Percentiles rank a stretch among this genome's conserved stretches.
These are phyloP conservation scores for Wickerhamiella musiphila DNA, from an alignment of 805 yeast species.

Conservation along the genomic window DNA sequence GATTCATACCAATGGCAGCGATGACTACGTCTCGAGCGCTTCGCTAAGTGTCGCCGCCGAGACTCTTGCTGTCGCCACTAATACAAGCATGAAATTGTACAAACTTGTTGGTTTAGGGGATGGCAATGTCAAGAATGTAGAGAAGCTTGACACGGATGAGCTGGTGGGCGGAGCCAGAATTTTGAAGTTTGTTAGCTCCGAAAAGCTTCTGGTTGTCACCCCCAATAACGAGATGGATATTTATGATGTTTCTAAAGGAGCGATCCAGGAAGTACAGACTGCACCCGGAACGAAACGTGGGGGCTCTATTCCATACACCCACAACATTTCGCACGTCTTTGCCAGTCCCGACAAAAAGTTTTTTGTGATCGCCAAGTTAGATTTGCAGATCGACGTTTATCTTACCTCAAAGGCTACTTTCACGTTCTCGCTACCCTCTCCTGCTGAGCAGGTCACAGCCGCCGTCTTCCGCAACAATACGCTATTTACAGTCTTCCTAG, in stretches of 20 bases:
- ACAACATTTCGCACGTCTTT: slow-evolving; percentile 35
- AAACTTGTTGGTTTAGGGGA: slow-evolving; percentile 34
- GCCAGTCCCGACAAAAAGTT: slow-evolving; percentile 29
- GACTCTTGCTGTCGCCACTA: slow-evolving; percentile 60
- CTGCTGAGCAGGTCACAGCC: slow-evolving; percentile 44
- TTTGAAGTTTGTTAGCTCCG: slow-evolving; percentile 10
- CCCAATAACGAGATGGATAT: slow-evolving; percentile 16
- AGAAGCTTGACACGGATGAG: slow-evolving; percentile 4
- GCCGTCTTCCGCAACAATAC: slow-evolving; percentile 38
- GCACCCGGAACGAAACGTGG: slow-evolving; percentile 1
- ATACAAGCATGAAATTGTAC: slow-evolving; percentile 52
- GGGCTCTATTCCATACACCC: slow-evolving; percentile 27
- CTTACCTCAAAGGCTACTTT: slow-evolving; percentile 19
- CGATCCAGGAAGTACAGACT: slow-evolving; percentile 6
- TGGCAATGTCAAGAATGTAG: slow-evolving; percentile 26
- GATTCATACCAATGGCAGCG: slow-evolving; percentile 38
- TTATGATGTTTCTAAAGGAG: slow-evolving; percentile 7
- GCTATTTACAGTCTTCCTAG: slow-evolving; percentile 46
- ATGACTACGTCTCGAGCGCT: slow-evolving; percentile 61
- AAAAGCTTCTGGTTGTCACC: slow-evolving; percentile 13
- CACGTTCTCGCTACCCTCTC: slow-evolving; percentile 33
- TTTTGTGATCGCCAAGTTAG: slow-evolving; percentile 42
- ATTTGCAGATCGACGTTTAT: slow-evolving; percentile 45
- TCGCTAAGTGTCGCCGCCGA: slow-evolving; percentile 46
- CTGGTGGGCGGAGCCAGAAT: slow-evolving; percentile 8